Evolutionary conservation across 2,329 filamentous ascomycete species (phyloP).

Genomic region (Hymenoscyphus linearis): DNA sequence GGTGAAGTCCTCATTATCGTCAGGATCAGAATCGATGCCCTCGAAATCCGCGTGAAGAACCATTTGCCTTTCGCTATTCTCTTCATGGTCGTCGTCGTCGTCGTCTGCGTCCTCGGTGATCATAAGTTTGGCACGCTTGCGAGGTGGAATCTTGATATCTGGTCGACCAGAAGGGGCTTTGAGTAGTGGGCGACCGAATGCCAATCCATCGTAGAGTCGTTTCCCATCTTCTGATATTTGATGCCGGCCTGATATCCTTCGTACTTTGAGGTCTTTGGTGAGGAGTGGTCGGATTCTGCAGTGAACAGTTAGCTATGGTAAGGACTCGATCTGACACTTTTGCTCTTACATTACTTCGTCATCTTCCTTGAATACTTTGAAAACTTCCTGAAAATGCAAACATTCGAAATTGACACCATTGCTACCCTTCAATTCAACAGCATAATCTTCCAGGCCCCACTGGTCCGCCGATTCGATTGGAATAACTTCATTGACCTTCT

Average conservation of each 20-base stretch:
- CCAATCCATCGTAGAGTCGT: conserved; percentile 78
- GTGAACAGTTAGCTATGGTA: conserved; percentile 4
- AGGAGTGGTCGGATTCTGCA: conserved; percentile 71
- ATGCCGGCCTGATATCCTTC: conserved; percentile 68
- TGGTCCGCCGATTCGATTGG: conserved; percentile 64
- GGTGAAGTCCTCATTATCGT: conserved; percentile 27
- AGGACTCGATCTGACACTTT: not conserved
- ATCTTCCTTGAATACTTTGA: conserved; percentile 68
- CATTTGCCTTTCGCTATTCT: conserved; percentile 27
- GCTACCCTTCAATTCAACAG: conserved; percentile 61
- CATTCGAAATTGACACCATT: conserved; percentile 70
- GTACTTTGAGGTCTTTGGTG: conserved; percentile 65
- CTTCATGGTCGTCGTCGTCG: conserved; percentile 29
- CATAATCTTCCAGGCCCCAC: conserved; percentile 89
- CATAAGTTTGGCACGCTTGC: conserved; percentile 58
- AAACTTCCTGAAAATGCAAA: conserved; percentile 74
- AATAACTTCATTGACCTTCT: conserved; percentile 72
- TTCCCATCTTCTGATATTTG: conserved; percentile 76
- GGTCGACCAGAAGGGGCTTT: conserved; percentile 57
- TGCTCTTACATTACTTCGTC: conserved; percentile 71
- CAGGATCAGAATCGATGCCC: conserved; percentile 32
- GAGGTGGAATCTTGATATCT: conserved; percentile 63
- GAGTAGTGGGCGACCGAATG: conserved; percentile 72
- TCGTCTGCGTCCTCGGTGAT: conserved; percentile 38
- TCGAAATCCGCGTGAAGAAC: conserved; percentile 33